Evolutionary conservation across 352 stramenopile species (phyloP), one percentile per base, ranked within the genome.

Genomic region (Phytopythium oedochilum): DNA sequence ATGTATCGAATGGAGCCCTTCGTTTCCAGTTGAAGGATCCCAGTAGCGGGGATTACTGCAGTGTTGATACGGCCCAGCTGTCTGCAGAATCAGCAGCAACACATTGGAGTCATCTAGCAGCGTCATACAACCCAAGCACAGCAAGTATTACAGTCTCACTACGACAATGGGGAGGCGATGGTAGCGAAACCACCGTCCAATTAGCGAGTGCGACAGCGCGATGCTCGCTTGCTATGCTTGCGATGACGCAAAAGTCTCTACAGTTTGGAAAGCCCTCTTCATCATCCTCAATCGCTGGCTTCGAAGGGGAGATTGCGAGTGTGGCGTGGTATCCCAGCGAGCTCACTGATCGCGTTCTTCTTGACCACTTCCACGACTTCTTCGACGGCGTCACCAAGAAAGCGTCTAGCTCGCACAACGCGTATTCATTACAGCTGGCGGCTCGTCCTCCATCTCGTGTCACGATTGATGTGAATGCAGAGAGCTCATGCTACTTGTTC

Each of bases 331-430:
- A 88, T 43, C 58, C 75, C 14, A 60, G 56, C 12, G 66, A 67
- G 3, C 57, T 90, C 4, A 62, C 56, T 0, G 49, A 42, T 5
- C 61, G 53, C 1, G 75, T 85, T 48, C 60, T 75, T 0, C 54
- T 89, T 6, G 79, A 92, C 28, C 83, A 92, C 42, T 90, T 82
- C 46, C 74, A 85, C 50, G 76, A 90, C 50, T 85, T 89, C 58
- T 38, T 83, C 12, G 32, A 63, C 5, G 71, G 67, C 0, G 48
- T 63, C 0, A 40, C 32, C 1, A 63, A 61, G 0, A n/a, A 53
- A 35, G 43, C 47, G 12, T 76, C 61, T 1, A 40, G 28, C 10
- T 63, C 61, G 0, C 82, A 92, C 57, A 82, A 78, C 47, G 70
- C 71, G 15, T 89, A 90, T 39, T 58, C 72, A 0, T 55, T 92